Base-by-base conservation (phyloP, 2,329 filamentous ascomycete species). In the Aureobasidium leucospermi region DNA sequence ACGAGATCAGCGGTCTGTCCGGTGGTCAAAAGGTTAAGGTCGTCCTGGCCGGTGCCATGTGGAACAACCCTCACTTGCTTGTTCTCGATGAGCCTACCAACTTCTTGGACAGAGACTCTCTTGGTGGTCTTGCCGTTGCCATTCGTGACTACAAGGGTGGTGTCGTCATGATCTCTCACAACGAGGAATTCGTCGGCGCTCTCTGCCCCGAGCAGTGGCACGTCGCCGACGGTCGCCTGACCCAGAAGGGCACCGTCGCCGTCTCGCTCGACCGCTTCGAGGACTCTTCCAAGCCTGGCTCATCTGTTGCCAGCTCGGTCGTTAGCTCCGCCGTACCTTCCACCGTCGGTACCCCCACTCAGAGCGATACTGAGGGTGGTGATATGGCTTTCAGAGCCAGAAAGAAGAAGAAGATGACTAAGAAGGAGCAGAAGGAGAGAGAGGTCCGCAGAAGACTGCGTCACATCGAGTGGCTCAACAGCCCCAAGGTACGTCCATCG, bases 1-100 rank as follows among this genome's bases (percentile, higher is more conserved):
- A 96, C 75, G 88, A 96, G 76, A 99, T 99, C 68, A 90, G 89
- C 63, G 94, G 92, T 69, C 82, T 99, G 11, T 96, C 92, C 9
- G 94, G 94, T 76, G 94, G 94, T 13, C 94, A 99, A 73, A 97
- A 97, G 77, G 94, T 99, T 78, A 99, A 99, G 83, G 94, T 99
- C 49, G 94, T 99, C 64, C 85, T 99, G 67, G 94, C 90, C 3
- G 90, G 90, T 69, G 90, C 70, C 39, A 71, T 70, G 67, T 70
- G 68, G 67, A 96, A 97, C 79, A 97, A 97, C 80, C 94, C 94
- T 0, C 94, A 99, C 79, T 78, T 99, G 69, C 85, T 99, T 63
- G 94, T 99, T 51, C 87, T 99, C 23, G 94, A 99, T 82, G 93
- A 99, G 78, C 94, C 94, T 61, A 97, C 94, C 73, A 99, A 99